Evolutionary conservation across 345 rosid species (phyloP).

Genomic region (Stellera chamaejasme): DNA sequence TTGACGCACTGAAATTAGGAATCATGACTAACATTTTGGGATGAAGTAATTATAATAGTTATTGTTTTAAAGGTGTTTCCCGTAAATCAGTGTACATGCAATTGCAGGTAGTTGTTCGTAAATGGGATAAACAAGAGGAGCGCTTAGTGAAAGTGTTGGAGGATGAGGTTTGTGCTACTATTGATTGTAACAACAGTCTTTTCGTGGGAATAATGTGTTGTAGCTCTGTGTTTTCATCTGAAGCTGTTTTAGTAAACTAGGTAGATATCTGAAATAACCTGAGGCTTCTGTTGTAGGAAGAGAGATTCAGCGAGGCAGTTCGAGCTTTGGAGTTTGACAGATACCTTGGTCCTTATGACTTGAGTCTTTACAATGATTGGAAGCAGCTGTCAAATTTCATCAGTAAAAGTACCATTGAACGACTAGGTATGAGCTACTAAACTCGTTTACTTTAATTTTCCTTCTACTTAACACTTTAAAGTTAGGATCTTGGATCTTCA

Average conservation of each 20-base stretch:
- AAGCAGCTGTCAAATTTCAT: constrained; percentile 60
- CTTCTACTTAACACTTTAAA: no score
- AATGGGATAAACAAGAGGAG: constrained; percentile 73
- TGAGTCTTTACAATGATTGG: constrained; percentile 63
- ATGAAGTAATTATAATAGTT: no score
- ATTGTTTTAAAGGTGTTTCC: no score
- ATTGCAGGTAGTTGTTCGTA: constrained; percentile 68
- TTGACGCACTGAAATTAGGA: no score
- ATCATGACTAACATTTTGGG: no score
- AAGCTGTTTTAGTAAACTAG: not conserved
- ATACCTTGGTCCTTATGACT: constrained; percentile 72
- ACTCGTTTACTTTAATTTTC: no score
- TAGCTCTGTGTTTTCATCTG: not conserved
- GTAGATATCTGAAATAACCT: not conserved
- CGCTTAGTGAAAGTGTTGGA: constrained; percentile 47
- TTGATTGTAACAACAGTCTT: not conserved
- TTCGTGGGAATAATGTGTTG: not conserved
- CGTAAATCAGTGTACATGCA: not conserved
- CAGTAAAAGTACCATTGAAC: constrained; percentile 43
- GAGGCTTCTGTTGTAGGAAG: constrained; percentile 37
- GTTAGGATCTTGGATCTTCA: not conserved
- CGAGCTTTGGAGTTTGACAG: constrained; percentile 67
- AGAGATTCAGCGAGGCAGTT: constrained; percentile 64
- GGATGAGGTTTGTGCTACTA: constrained; percentile 64
- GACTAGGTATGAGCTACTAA: constrained; percentile 38